Conservation (phyloP, 495 filamentous ascomycete genomes). For the Glutinoglossum americanum region DNA sequence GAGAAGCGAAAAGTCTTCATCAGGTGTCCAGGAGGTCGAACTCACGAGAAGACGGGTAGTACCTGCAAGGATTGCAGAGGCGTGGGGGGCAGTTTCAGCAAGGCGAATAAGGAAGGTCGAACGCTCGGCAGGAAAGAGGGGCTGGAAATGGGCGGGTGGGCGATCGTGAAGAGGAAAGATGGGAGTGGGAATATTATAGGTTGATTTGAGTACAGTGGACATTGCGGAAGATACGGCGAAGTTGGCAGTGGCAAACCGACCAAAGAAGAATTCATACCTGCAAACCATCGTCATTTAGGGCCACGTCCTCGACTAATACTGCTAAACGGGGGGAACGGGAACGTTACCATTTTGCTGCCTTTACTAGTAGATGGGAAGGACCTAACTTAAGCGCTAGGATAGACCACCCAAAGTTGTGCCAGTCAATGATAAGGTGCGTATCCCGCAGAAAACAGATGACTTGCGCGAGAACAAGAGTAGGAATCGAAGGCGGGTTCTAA, state of each 20-base stretch:
- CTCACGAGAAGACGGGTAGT: conserved; percentile 52
- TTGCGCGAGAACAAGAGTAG: conserved; percentile 56
- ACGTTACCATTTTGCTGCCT: conserved; percentile 31
- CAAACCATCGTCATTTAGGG: background rate
- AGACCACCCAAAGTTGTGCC: conserved; percentile 98
- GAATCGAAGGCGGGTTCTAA: conserved; percentile 89
- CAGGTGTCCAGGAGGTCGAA: conserved; percentile 88
- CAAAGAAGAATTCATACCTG: conserved; percentile 48
- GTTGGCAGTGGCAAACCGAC: conserved; percentile 45
- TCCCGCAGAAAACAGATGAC: conserved; percentile 56
- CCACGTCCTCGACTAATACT: background rate
- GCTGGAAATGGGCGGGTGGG: conserved; percentile 61
- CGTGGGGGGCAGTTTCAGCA: conserved; percentile 32
- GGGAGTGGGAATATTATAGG: conserved; percentile 36
- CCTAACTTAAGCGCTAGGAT: conserved; percentile 55
- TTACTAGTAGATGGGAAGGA: conserved; percentile 49
- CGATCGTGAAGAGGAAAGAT: conserved; percentile 68
- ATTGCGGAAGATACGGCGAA: conserved; percentile 82
- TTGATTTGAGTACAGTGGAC: conserved; percentile 41
- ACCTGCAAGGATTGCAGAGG: conserved; percentile 31
- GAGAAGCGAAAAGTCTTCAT: conserved; percentile 83
- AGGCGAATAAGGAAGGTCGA: conserved; percentile 36
- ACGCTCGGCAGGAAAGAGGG: conserved; percentile 31
- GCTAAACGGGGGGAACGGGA: background rate
- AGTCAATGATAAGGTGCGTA: conserved; percentile 74